phyloP scores from a whole-genome alignment of 1,139 yeast species.

The Candida sp. region DNA sequence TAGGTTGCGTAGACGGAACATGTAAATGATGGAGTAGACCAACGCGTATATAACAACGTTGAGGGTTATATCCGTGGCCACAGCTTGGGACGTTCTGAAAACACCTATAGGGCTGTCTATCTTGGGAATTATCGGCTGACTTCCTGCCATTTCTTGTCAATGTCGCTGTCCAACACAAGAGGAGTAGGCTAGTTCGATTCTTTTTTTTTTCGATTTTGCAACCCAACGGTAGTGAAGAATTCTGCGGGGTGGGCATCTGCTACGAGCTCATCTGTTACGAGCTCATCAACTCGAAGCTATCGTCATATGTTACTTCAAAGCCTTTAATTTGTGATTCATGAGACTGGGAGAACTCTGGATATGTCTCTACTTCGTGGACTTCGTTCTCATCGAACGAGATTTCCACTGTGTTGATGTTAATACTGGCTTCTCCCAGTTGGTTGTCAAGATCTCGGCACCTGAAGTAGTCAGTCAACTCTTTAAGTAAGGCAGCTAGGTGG shows the following conservation, averaged over 20 bases:
- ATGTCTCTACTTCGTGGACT: conserved; percentile 3
- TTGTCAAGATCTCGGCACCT: neutral
- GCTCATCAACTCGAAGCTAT: neutral
- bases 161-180: neutral
- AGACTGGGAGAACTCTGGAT: conserved; percentile 3
- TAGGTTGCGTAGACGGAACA: conserved; percentile 9
- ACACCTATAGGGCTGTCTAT: conserved; percentile 8
- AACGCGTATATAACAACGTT: conserved; percentile 10
- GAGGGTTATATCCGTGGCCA: conserved; percentile 10
- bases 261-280: neutral
- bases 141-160: conserved; percentile 1
- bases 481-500: neutral
- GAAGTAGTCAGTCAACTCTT: conserved; percentile 1
- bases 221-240: neutral
- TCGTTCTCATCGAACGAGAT: conserved; percentile 8
- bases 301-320: conserved; percentile 8
- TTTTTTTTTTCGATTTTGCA: conserved; percentile 8
- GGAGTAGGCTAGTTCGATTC: neutral
- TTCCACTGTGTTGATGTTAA: neutral
- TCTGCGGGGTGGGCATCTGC: too few relatives aligned
- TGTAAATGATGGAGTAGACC: conserved; percentile 6
- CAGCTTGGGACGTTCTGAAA: conserved; percentile 8
- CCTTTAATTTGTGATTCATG: conserved; percentile 8
- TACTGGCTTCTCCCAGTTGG: neutral
- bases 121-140: conserved; percentile 5